Conservation (phyloP, 495 filamentous ascomycete genomes). For the Penicillium paradoxum region DNA sequence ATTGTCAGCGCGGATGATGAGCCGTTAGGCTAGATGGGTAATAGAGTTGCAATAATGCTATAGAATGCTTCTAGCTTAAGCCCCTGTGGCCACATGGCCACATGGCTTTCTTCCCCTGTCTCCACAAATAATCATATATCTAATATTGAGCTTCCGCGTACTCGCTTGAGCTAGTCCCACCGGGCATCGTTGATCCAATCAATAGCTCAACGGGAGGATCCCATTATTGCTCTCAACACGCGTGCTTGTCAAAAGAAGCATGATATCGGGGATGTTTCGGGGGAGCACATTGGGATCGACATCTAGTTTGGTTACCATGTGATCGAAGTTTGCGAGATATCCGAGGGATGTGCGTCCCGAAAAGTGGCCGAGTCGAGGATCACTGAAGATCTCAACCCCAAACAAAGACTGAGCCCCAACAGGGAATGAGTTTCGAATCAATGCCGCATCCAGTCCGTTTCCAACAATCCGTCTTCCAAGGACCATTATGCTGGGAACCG, state of each 20-base stretch:
- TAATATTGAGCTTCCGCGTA: not conserved
- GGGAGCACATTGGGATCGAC: not conserved
- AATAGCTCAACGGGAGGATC: conserved; percentile 2
- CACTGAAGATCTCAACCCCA: not conserved
- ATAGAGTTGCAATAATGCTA: not conserved
- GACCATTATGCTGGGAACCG: not conserved
- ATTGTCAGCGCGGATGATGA: not conserved
- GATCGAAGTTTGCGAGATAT: not conserved
- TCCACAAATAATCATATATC: not conserved
- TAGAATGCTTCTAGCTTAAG: not conserved
- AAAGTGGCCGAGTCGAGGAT: not conserved
- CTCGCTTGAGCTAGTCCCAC: too few relatives aligned
- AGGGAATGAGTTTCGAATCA: not conserved
- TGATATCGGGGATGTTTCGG: not conserved
- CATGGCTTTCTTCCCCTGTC: not conserved
- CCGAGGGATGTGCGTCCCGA: not conserved
- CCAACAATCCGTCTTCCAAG: not conserved
- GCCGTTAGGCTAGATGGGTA: not conserved
- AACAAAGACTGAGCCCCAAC: not conserved
- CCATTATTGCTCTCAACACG: not conserved
- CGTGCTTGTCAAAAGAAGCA: not conserved
- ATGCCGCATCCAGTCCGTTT: not conserved
- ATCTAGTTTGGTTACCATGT: not conserved
- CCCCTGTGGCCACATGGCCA: not conserved
- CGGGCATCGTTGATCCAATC: too few relatives aligned